Base-by-base conservation (phyloP, 371 early-diverging fungal genomes). In the Mortierella sp. region DNA sequence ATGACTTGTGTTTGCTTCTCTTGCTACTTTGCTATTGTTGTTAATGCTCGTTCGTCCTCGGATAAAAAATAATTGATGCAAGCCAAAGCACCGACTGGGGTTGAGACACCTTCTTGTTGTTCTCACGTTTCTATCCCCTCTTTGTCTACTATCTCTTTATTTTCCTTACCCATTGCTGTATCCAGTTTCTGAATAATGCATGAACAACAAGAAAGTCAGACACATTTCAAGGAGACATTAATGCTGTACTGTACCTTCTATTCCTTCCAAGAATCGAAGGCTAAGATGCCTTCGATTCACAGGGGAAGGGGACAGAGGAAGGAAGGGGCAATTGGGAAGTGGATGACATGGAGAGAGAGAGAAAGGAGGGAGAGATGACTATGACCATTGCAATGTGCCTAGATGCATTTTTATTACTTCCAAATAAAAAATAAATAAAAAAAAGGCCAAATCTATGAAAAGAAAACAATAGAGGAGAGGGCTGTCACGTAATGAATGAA, bases 201-300 rank as follows among this genome's bases (percentile, higher is more conserved):
- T 50, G 14, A 13, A 55, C 55, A 55, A 38, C 24, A n/a, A 2
- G 55, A 55, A 21, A 55, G 2, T n/a, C n/a, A 21, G 55, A 19
- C 55, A 55, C n/a, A 55, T 38, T 38, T 38, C 42, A 38, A 38
- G 42, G 42, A 38, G 42, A 38, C 42, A 55, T 55, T n/a, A n/a
- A 1, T 55, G n/a, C 6, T 55, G n/a, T n/a, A 24, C 55, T 50
- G 16, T 55, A 24, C 42, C 68, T 65, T 65, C 68, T 65, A 24
- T 42, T 42, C 34, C 9, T 65, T 65, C 68, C 68, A 3, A 65
- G 24, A 42, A 65, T 65, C 68, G 68, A 65, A 65, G 38, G 38
- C 19, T 14, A 52, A 52, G 52, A 65, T 65, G 68, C 24, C 68
- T 65, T 65, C 68, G 68, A 65, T 65, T 65, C 68, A 65, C 68